Percentiles rank a stretch among this genome's conserved stretches.
phyloP scores from a whole-genome alignment of 257 asterid genomes.

The Nicotiana attenuata region DNA sequence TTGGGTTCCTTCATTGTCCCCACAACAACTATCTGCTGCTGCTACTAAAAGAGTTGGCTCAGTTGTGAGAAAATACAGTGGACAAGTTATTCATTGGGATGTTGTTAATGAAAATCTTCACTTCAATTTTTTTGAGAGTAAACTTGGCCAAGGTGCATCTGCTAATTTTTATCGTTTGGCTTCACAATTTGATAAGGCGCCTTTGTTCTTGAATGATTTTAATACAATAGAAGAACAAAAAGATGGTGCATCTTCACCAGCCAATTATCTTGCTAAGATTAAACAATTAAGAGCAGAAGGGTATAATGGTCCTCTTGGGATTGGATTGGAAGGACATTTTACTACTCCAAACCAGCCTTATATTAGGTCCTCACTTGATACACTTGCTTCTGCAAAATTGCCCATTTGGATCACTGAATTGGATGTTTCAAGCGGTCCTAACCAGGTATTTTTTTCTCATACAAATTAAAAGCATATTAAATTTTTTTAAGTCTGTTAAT shows the following conservation, averaged over 20 bases:
- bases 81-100: constrained; percentile 62
- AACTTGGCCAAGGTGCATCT: constrained; percentile 39
- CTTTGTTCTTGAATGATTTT: constrained; percentile 53
- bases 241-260: constrained; percentile 37
- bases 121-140: constrained; percentile 33
- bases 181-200: constrained; percentile 33
- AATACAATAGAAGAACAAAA: constrained; percentile 47
- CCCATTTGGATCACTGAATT: constrained; percentile 76
- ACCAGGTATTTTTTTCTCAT: constrained; percentile 14
- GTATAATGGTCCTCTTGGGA: constrained; percentile 27
- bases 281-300: constrained; percentile 35
- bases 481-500: neutral
- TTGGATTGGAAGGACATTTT: constrained; percentile 35
- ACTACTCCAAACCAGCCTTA: constrained; percentile 35
- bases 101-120: constrained; percentile 65
- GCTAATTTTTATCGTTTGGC: constrained; percentile 27
- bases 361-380: constrained; percentile 43
- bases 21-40: constrained; percentile 23
- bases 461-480: neutral
- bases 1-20: constrained; percentile 40
- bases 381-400: constrained; percentile 38
- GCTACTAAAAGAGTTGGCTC: constrained; percentile 34
- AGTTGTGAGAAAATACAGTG: constrained; percentile 34
- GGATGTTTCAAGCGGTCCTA: constrained; percentile 38
- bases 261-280: constrained; percentile 36